These are phyloP conservation scores for Coemansia sp. DNA, from an alignment of 192 early-diverging fungal species.

Conservation along the genomic window DNA sequence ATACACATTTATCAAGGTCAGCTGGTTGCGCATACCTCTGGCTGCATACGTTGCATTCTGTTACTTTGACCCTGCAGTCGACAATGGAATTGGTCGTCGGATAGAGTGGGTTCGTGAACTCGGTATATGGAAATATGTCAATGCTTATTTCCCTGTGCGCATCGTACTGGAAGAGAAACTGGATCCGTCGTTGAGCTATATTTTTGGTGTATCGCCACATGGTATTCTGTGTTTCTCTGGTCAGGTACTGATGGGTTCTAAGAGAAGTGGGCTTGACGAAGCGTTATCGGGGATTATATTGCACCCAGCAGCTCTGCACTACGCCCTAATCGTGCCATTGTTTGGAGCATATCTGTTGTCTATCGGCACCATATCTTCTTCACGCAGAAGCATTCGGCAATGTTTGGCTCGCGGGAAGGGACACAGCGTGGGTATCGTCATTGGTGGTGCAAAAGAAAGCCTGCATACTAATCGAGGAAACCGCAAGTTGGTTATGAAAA, in stretches of 20 bases:
- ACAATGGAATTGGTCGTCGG: slow-evolving; percentile 58
- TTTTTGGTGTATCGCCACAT: slow-evolving; percentile 90
- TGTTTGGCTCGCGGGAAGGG: slow-evolving; percentile 76
- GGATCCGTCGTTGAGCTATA: slow-evolving; percentile 82
- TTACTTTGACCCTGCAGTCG: slow-evolving; percentile 42
- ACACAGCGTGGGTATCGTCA: slow-evolving; percentile 80
- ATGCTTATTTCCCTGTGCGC: slow-evolving; percentile 77
- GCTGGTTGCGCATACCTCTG: slow-evolving; percentile 37
- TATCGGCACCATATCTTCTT: slow-evolving; percentile 75
- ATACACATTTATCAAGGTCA: slow-evolving; percentile 20
- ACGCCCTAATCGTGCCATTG: slow-evolving; percentile 82
- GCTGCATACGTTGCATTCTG: slow-evolving; percentile 41
- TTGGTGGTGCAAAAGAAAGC: slow-evolving; percentile 90
- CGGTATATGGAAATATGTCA: slow-evolving; percentile 74
- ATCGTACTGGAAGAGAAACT: slow-evolving; percentile 81
- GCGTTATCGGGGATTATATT: slow-evolving; percentile 72
- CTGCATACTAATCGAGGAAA: slow-evolving; percentile 67
- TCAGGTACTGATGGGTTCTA: slow-evolving; percentile 79
- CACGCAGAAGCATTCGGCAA: slow-evolving; percentile 70
- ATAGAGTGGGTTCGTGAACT: slow-evolving; percentile 58
- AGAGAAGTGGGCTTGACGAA: slow-evolving; percentile 70
- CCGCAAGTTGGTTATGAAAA: slow-evolving; percentile 69
- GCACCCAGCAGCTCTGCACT: slow-evolving; percentile 62
- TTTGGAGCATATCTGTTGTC: slow-evolving; percentile 81
- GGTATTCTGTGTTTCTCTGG: slow-evolving; percentile 86